Base-by-base conservation (phyloP, 768 basidiomycete species). In the Dioszegia crocea region DNA sequence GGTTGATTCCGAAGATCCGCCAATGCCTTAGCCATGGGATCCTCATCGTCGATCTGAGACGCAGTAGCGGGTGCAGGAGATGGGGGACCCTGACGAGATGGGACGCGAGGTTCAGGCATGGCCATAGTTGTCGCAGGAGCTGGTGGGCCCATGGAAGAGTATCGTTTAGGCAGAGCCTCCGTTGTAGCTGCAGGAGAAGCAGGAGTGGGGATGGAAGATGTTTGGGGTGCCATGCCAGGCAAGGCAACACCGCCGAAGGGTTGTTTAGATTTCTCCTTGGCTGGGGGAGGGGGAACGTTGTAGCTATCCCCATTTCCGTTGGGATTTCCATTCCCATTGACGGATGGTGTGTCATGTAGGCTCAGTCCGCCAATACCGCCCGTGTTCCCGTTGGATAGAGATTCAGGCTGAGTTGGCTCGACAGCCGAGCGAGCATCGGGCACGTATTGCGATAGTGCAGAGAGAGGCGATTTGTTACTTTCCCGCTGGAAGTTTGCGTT, bases 381-480 rank as follows among this genome's bases (percentile, higher is more conserved):
- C 3, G 61, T 27, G 5, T 57, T 26, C 27, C 66, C 69, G 30
- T 66, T 64, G 10, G 21, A n/a, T 36, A 17, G 26, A 4, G 36
- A 24, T 39, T 54, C 52, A 8, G 4, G 11, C 43, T 41, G 43
- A 10, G 45, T 30, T 41, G 29, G 39, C 27, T 50, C 48, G 17
- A 27, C 31, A 6, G 30, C 23, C 3, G 48, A 47, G 2, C 57
- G 38, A 8, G 23, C 21, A 31, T 55, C 47, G 5, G 45, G 33
- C 19, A 38, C 55, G 17, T 45, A 41, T 17, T 47, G 58, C 19
- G 65, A 54, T 14, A 62, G 30, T n/a, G 62, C 56, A 8, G 69
- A 60, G 36, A 64, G 57, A 14, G 71, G 71, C 6, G 81, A 77
- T 33, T 83, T 84, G 50, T 81, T 84, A 0, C 83, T 80, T 2